Evolutionary conservation across 352 stramenopile genomes (phyloP).

Genomic region (Phytophthora chlamydospora): DNA sequence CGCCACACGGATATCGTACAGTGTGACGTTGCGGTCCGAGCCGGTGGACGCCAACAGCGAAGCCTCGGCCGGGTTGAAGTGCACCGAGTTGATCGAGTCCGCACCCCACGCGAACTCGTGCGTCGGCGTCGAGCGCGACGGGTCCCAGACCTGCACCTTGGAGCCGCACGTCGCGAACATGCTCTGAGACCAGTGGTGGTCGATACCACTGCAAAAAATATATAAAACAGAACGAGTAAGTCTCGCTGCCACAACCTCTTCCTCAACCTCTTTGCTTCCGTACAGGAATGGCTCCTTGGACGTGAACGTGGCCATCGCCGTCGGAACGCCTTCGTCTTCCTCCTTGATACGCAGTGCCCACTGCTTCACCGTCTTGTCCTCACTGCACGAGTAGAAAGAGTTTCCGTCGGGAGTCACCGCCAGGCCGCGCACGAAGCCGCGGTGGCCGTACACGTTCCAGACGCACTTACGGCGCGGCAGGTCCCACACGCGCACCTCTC

Average conservation of each 20-base stretch:
- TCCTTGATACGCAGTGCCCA: constrained; percentile 83
- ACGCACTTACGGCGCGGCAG: constrained; percentile 94
- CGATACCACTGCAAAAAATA: constrained; percentile 92
- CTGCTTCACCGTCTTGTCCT: constrained; percentile 96
- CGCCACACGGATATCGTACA: constrained; percentile 94
- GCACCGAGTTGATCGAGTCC: constrained; percentile 95
- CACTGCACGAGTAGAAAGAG: constrained; percentile 94
- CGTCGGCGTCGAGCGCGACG: constrained; percentile 92
- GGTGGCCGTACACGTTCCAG: constrained; percentile 93
- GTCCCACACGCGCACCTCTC: constrained; percentile 98
- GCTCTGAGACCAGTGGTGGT: constrained; percentile 96
- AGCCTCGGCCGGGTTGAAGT: constrained; percentile 97
- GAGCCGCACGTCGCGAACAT: constrained; percentile 93
- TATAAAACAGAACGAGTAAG: constrained; percentile 7
- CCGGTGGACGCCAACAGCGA: constrained; percentile 95
- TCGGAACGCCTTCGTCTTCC: constrained; percentile 73
- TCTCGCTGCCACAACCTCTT: neutral
- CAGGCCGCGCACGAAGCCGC: constrained; percentile 94
- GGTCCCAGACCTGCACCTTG: constrained; percentile 97
- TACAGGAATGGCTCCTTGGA: constrained; percentile 89
- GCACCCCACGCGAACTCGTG: constrained; percentile 94
- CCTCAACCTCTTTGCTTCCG: constrained; percentile 9
- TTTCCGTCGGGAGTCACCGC: constrained; percentile 77
- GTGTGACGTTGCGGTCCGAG: constrained; percentile 91
- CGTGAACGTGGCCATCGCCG: constrained; percentile 73